A percentile compares a stretch with the other conserved stretches of the same genome.
phyloP scores from a whole-genome alignment of 805 yeast species.

The Yueomyces sinensis region DNA sequence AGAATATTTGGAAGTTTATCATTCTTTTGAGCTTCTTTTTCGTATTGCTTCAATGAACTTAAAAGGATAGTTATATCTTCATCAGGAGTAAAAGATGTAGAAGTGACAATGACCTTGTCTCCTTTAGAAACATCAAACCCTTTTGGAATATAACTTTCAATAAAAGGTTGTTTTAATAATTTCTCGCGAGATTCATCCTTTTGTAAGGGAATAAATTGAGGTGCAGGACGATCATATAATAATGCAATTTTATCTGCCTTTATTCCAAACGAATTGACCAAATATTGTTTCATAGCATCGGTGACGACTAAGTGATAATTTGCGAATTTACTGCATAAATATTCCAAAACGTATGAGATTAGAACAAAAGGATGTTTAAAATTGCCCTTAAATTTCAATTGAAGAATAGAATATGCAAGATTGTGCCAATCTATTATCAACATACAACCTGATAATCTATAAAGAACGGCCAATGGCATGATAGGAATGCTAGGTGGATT shows the following conservation, averaged over 20 bases:
- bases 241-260: conserved; percentile 38
- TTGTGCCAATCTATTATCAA: conserved; percentile 94
- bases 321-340: conserved; percentile 45
- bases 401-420: conserved; percentile 71
- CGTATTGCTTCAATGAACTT: conserved; percentile 53
- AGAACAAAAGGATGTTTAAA: conserved; percentile 49
- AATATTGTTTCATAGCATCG: conserved; percentile 48
- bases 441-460: conserved; percentile 42
- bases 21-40: conserved; percentile 20
- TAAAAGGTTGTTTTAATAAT: conserved; percentile 16
- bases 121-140: conserved; percentile 23
- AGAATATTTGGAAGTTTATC: conserved; percentile 33
- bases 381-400: conserved; percentile 40
- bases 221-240: conserved; percentile 78
- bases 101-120: conserved; percentile 62
- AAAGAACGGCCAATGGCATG: conserved; percentile 46
- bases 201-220: conserved; percentile 43
- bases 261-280: conserved; percentile 44
- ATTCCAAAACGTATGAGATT: conserved; percentile 51
- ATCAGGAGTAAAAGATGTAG: conserved; percentile 94
- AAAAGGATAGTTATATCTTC: conserved; percentile 70
- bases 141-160: conserved; percentile 23
- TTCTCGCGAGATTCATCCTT: conserved; percentile 11
- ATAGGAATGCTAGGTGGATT: conserved; percentile 92
- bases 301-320: conserved; percentile 74